These are phyloP conservation scores for Fraxinus velutina DNA, from an alignment of 305 asterid species.

Conservation along the genomic window DNA sequence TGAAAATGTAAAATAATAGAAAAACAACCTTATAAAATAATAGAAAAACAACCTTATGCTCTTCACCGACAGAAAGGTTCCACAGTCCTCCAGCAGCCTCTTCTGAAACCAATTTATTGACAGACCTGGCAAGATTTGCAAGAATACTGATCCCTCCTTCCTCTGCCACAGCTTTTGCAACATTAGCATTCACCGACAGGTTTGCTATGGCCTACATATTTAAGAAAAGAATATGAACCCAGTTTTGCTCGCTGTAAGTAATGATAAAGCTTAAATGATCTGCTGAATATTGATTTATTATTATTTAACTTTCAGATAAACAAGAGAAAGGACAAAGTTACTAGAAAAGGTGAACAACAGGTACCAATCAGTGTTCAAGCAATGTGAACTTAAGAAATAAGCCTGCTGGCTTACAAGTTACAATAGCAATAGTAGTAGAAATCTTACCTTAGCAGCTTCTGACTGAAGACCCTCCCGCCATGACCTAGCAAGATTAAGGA, in stretches of 20 bases:
- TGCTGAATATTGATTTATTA: neutral
- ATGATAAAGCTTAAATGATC: conserved; percentile 16
- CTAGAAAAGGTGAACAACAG: neutral
- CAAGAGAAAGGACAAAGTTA: neutral
- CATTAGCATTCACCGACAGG: conserved; percentile 77
- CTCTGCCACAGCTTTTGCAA: conserved; percentile 89
- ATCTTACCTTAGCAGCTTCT: conserved; percentile 80
- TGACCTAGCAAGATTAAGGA: conserved; percentile 71
- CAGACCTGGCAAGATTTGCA: conserved; percentile 66
- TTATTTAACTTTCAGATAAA: neutral
- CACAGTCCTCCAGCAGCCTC: conserved; percentile 97
- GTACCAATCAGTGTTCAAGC: conserved; percentile 4
- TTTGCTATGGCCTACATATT: conserved; percentile 79
- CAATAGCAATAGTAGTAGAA: conserved; percentile 16
- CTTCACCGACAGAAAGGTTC: conserved; percentile 97
- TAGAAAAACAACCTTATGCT: conserved; percentile 61
- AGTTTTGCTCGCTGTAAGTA: conserved; percentile 6
- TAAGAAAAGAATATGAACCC: conserved; percentile 13
- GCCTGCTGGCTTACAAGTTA: neutral
- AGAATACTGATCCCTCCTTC: conserved; percentile 79
- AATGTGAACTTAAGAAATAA: neutral
- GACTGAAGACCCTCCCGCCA: conserved; percentile 87
- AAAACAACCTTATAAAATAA: conserved; percentile 52
- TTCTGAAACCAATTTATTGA: conserved; percentile 83
- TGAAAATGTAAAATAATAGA: neutral